Conservation (phyloP, 768 basidiomycete species). For the Gymnopilus junonius region DNA sequence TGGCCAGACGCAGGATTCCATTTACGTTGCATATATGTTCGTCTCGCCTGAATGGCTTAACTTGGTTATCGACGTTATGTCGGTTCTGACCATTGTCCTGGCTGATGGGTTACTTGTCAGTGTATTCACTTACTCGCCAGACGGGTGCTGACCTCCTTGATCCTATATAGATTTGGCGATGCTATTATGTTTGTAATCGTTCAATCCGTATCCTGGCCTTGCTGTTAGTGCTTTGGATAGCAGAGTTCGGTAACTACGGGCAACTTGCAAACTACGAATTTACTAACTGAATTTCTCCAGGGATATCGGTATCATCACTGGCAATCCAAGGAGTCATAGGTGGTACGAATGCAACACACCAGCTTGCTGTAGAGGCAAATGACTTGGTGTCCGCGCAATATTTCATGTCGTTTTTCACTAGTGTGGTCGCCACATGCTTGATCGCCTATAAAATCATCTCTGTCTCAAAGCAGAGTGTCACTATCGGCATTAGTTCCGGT, state of each 20-base stretch:
- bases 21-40: background rate
- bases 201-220: background rate
- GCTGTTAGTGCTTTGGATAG: background rate
- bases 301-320: background rate
- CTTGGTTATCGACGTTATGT: background rate
- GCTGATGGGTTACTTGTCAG: conserved; percentile 12
- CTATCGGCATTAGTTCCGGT: background rate
- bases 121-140: background rate
- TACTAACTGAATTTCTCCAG: background rate
- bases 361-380: background rate
- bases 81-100: background rate
- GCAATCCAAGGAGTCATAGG: background rate
- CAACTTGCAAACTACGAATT: too few relatives aligned
- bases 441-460: background rate
- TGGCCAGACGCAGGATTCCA: conserved; percentile 8
- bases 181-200: background rate
- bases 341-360: background rate
- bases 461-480: background rate
- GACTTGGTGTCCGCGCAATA: background rate
- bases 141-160: background rate
- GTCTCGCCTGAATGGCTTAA: conserved; percentile 1
- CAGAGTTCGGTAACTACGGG: background rate
- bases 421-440: background rate
- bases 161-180: background rate
- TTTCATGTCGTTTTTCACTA: background rate